Conservation (phyloP, 345 rosid species). For the Boechera retrofracta region DNA sequence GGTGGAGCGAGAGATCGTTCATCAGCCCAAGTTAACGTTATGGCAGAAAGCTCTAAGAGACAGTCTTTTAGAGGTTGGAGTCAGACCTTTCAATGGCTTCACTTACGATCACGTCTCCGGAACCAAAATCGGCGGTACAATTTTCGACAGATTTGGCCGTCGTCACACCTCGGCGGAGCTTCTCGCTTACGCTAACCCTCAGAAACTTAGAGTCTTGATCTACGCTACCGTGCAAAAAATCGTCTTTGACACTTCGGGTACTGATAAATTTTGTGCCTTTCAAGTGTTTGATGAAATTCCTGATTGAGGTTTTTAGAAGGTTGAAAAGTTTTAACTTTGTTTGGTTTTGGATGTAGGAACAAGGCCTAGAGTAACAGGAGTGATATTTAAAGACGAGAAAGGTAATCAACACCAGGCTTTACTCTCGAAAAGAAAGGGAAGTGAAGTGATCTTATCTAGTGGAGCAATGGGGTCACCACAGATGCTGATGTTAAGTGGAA, state of each 20-base stretch:
- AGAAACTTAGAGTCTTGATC: slow-evolving; percentile 69
- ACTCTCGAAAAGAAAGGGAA: slow-evolving; percentile 52
- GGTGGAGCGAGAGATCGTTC: slow-evolving; percentile 82
- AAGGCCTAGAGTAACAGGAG: slow-evolving; percentile 79
- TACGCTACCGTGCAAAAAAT: slow-evolving; percentile 81
- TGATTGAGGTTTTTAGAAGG: background rate
- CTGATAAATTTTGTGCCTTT: background rate
- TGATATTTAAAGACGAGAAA: slow-evolving; percentile 81
- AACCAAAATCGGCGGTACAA: slow-evolving; percentile 95
- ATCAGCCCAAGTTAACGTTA: slow-evolving; percentile 61
- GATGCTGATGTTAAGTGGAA: slow-evolving; percentile 82
- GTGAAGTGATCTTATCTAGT: slow-evolving; percentile 80
- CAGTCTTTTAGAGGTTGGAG: slow-evolving; percentile 79
- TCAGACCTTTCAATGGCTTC: slow-evolving; percentile 89
- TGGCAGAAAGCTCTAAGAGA: slow-evolving; percentile 86
- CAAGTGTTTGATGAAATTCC: slow-evolving; percentile 25
- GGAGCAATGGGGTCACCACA: slow-evolving; percentile 98
- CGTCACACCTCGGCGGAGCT: slow-evolving; percentile 95
- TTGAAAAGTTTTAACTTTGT: background rate
- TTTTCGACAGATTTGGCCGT: slow-evolving; percentile 85
- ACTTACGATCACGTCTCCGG: slow-evolving; percentile 89
- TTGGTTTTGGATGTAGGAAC: slow-evolving; percentile 48
- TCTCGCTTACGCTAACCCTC: slow-evolving; percentile 75
- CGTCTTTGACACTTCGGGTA: slow-evolving; percentile 72
- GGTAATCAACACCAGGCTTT: slow-evolving; percentile 74